Evolutionary conservation across 331 rosid species (phyloP).

Genomic region (Telfairia occidentalis): DNA sequence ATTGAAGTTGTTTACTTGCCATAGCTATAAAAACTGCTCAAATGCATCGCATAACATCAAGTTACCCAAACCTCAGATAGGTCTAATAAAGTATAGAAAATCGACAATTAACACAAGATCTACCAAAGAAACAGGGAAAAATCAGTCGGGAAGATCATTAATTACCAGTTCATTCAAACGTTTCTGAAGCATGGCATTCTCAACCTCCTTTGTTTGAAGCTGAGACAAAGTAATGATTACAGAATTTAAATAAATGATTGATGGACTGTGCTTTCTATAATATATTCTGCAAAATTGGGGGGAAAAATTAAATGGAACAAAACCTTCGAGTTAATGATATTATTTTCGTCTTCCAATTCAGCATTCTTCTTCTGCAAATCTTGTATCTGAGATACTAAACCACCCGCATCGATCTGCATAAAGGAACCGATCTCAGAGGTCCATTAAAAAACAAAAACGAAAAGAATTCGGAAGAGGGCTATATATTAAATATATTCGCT

Average conservation of each 20-base stretch:
- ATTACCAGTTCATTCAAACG: slow-evolving; percentile 57
- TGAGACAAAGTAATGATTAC: slow-evolving; percentile 24
- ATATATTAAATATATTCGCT: neutral
- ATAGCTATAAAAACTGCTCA: neutral
- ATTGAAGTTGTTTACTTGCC: neutral
- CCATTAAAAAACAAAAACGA: neutral
- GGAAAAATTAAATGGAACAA: neutral
- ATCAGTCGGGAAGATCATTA: neutral
- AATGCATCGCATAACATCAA: neutral
- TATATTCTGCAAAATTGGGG: neutral
- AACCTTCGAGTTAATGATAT: slow-evolving; percentile 41
- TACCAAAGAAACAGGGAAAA: neutral
- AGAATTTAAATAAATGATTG: slow-evolving; percentile 12
- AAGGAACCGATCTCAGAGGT: neutral
- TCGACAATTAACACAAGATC: neutral
- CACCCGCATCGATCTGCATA: slow-evolving; percentile 52
- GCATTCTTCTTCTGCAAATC: slow-evolving; percentile 55
- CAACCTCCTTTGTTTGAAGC: slow-evolving; percentile 56
- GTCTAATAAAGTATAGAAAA: neutral
- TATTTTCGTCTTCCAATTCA: slow-evolving; percentile 55
- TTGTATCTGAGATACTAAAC: slow-evolving; percentile 61
- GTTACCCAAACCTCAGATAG: neutral
- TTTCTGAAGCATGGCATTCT: slow-evolving; percentile 43
- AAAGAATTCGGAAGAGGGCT: neutral
- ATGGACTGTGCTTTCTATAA: neutral